Conservation (phyloP, 2,329 filamentous ascomycete genomes). For the Colletotrichum lini region DNA sequence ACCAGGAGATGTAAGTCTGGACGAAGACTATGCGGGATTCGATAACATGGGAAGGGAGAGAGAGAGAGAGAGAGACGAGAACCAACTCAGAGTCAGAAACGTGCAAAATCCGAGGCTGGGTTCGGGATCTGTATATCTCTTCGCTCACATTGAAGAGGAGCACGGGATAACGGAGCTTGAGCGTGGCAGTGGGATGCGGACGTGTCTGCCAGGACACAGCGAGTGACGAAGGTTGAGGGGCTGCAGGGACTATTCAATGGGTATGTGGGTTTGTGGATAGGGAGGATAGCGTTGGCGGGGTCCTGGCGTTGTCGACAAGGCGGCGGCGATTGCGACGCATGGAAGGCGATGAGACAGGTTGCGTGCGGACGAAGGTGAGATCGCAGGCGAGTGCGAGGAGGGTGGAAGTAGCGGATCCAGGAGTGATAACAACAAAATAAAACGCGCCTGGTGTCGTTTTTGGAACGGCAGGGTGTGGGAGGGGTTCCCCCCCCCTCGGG, state of each 20-base stretch:
- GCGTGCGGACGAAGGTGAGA: constrained; percentile 6
- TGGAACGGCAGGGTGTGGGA: constrained; percentile 8
- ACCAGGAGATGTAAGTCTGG: constrained; percentile 24
- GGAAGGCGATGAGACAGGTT: constrained; percentile 17
- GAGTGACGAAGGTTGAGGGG: neutral
- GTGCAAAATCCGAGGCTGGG: constrained; percentile 5
- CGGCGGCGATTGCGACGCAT: constrained; percentile 22
- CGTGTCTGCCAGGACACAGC: constrained; percentile 1
- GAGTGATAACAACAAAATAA: constrained; percentile 16
- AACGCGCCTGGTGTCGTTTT: constrained; percentile 11
- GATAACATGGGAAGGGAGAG: constrained; percentile 5
- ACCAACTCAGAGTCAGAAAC: constrained; percentile 7
- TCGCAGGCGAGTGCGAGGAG: neutral
- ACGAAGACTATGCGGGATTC: constrained; percentile 14
- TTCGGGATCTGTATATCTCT: constrained; percentile 10
- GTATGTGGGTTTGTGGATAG: neutral
- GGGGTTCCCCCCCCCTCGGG: neutral
- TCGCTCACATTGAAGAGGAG: neutral
- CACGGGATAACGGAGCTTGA: constrained; percentile 5
- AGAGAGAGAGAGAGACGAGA: constrained; percentile 2
- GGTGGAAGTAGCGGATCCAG: constrained; percentile 1
- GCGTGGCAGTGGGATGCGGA: neutral
- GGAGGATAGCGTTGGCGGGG: neutral
- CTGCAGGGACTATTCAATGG: constrained; percentile 5
- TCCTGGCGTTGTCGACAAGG: constrained; percentile 1